Evolutionary conservation across 192 early-diverging fungal genomes (phyloP).

Genomic region (Coemansia javaensis): DNA sequence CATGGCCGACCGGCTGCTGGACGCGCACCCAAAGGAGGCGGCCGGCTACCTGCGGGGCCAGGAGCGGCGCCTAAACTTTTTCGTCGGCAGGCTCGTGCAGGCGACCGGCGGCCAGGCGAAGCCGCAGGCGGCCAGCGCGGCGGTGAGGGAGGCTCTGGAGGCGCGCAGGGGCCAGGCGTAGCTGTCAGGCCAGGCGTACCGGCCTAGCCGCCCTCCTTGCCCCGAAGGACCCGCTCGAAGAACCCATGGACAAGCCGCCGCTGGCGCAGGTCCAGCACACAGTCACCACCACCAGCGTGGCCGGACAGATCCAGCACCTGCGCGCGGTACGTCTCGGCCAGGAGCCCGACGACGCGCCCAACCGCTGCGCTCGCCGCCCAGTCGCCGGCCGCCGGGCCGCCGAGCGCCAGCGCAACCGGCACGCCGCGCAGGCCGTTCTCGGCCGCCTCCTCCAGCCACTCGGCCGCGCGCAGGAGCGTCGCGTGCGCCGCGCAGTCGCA

Average conservation of each 20-base stretch:
- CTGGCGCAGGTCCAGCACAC: conserved; percentile 9
- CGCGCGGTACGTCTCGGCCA: conserved; percentile 14
- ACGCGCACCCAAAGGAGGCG: conserved; percentile 50
- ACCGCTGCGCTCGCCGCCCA: conserved; percentile 13
- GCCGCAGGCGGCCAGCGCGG: conserved; percentile 61
- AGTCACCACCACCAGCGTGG: conserved; percentile 1
- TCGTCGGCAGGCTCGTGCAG: conserved; percentile 80
- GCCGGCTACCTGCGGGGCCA: conserved; percentile 61
- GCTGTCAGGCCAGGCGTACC: no score
- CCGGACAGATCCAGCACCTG: conserved; percentile 37
- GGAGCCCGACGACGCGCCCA: conserved; percentile 16
- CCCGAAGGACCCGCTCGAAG: conserved; percentile 8
- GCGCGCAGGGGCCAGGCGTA: no score
- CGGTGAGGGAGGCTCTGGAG: conserved; percentile 48
- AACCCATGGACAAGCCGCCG: conserved; percentile 3
- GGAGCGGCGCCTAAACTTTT: conserved; percentile 65
- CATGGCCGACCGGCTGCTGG: conserved; percentile 15
- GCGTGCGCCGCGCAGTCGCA: conserved; percentile 28
- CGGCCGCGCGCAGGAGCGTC: conserved; percentile 26
- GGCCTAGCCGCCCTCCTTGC: not conserved
- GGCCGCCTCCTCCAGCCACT: conserved; percentile 44
- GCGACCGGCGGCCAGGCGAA: conserved; percentile 74
- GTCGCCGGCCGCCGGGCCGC: conserved; percentile 23
- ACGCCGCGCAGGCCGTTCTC: conserved; percentile 3
- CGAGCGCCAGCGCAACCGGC: conserved; percentile 32